Percentiles rank a stretch among this genome's conserved stretches.
Evolutionary conservation across 2,329 filamentous ascomycete species (phyloP).

Genomic region (Aureobasidium sp.): DNA sequence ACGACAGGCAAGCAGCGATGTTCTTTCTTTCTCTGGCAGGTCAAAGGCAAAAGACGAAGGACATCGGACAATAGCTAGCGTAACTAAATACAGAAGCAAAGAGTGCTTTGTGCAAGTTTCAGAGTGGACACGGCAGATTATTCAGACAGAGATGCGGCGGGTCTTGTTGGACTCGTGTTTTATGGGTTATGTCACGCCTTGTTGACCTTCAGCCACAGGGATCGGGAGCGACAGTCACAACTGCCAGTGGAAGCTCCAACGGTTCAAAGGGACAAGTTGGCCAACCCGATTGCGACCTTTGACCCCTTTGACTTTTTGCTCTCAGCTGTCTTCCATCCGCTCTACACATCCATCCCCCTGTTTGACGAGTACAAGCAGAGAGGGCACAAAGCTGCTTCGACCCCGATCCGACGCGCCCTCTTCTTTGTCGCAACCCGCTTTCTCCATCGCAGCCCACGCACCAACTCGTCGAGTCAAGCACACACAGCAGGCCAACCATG

Average conservation of each 20-base stretch:
- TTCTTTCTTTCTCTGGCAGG: background rate
- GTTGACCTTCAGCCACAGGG: background rate
- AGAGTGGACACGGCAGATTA: background rate
- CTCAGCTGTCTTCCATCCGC: background rate
- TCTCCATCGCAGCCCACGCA: background rate
- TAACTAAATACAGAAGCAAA: background rate
- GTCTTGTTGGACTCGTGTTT: background rate
- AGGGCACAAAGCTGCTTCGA: background rate
- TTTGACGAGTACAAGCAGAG: background rate
- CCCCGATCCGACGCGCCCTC: background rate
- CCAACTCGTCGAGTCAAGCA: background rate
- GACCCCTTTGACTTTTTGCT: conserved; percentile 1
- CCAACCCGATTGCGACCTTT: conserved; percentile 3
- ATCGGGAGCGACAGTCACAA: background rate
- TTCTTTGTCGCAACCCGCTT: conserved; percentile 10
- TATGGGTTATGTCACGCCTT: background rate
- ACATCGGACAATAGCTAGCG: background rate
- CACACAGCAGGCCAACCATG: conserved; percentile 9
- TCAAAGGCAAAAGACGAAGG: background rate
- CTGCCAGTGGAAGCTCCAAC: background rate
- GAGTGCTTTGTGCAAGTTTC: background rate
- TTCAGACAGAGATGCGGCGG: conserved; percentile 5
- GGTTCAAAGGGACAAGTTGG: conserved; percentile 6
- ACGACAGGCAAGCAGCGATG: background rate
- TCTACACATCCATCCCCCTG: background rate